Conservation (phyloP, 257 asterid species). For the Forsythia viridissima region DNA sequence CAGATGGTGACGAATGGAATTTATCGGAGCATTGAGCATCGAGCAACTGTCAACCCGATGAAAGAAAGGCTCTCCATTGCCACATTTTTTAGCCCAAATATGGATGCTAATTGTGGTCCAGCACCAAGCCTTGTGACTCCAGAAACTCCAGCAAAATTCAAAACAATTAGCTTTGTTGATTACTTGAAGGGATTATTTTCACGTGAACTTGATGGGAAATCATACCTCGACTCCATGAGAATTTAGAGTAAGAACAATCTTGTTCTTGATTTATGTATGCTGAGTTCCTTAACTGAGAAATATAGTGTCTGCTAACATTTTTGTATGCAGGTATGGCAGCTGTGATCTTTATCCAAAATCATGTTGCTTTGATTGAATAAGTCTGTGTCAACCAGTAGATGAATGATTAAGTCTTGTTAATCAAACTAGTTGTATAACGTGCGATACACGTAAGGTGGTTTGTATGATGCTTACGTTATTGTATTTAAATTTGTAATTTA, state of each 20-base stretch:
- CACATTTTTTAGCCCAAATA: constrained; percentile 32
- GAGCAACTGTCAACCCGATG: constrained; percentile 37
- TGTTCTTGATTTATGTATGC: background rate
- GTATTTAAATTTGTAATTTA: too few species aligned
- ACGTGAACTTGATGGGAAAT: constrained; percentile 47
- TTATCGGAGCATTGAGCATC: constrained; percentile 55
- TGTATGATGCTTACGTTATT: too few species aligned
- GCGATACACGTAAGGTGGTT: too few species aligned
- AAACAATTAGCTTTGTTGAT: constrained; percentile 31
- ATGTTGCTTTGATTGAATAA: too few species aligned
- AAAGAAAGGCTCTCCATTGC: constrained; percentile 51
- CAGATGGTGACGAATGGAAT: constrained; percentile 51
- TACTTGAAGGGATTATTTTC: constrained; percentile 32
- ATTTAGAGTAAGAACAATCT: constrained; percentile 16
- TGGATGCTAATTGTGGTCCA: constrained; percentile 37
- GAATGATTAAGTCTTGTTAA: background rate
- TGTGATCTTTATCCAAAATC: background rate
- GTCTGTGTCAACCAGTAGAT: background rate
- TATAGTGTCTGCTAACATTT: background rate
- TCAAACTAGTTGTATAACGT: background rate
- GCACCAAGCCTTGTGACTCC: constrained; percentile 39
- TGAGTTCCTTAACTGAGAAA: background rate
- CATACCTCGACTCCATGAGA: constrained; percentile 44
- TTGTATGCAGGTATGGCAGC: background rate
- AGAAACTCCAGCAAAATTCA: constrained; percentile 46